Base-by-base conservation (phyloP, 1,284 basidiomycete genomes). In the Cystobasidium slooffiae region DNA sequence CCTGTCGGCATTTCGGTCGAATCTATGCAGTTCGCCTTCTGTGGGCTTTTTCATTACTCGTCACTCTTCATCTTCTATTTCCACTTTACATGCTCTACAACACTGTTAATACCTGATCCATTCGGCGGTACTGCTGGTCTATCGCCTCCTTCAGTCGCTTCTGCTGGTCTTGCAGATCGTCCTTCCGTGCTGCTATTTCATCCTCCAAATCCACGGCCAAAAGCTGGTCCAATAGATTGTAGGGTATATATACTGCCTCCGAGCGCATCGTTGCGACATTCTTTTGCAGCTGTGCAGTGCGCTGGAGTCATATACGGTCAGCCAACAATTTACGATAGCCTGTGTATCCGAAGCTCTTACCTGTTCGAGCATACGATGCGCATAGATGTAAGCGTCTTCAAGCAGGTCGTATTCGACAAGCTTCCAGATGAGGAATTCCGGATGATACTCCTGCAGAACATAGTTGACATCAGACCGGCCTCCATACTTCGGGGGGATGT, bases 221-320 rank as follows among this genome's bases (percentile, higher is more conserved):
- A 18, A 97, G 89, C 80, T 94, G 89, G 82, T 96, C 94, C 77
- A 96, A 87, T 68, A 96, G 86, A 75, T 88, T 88, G 81, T 94
- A 96, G 4, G 94, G 92, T 39, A 93, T 84, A 88, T 91, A 92
- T 0, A 90, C 89, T 51, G 39, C 53, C 44, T 51, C 76, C 16
- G 63, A 58, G 85, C 87, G n/a, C 84, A 84, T 14, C 85, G 84
- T 49, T 9, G 41, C 51, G 53, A 74, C 63, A 75, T 75, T 67
- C 53, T 43, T 49, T 16, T 20, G 53, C 6, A 46, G 37, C 56
- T 58, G 59, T 37, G 58, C 24, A 22, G 41, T 58, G 20, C 22
- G 55, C 53, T 63, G 46, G n/a, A 24, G 20, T 37, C n/a, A 43
- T 47, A 44, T n/a, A 52, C 18, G 12, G 61, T 64, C 22, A 44